A percentile compares a stretch with the other conserved stretches of the same genome.
These are phyloP conservation scores for Candida nitratophila DNA, from an alignment of 805 yeast species.

Conservation along the genomic window DNA sequence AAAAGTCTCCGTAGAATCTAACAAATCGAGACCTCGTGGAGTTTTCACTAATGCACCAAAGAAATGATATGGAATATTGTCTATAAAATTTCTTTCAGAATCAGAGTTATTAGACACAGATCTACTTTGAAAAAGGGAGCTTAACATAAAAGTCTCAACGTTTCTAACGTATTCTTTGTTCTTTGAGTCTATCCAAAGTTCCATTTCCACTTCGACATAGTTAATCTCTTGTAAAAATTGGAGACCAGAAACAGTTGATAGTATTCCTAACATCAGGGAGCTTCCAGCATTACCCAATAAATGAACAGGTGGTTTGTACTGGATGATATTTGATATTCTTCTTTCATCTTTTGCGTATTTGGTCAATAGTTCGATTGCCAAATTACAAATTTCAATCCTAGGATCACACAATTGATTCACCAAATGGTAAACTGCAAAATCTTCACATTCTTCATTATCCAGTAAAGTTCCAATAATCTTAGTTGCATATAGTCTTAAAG, in stretches of 20 bases:
- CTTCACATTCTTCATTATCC: slow-evolving; percentile 25
- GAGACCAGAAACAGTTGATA: slow-evolving; percentile 67
- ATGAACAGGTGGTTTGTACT: slow-evolving; percentile 47
- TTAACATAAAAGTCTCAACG: slow-evolving; percentile 34
- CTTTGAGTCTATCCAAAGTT: slow-evolving; percentile 51
- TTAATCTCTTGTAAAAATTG: slow-evolving; percentile 51
- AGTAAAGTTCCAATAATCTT: slow-evolving; percentile 39
- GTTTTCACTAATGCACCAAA: slow-evolving; percentile 77
- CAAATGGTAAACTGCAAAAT: slow-evolving; percentile 47
- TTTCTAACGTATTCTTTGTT: slow-evolving; percentile 39
- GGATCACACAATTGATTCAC: slow-evolving; percentile 68
- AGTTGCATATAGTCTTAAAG: slow-evolving; percentile 53
- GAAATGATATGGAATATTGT: slow-evolving; percentile 38
- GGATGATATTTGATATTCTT: slow-evolving; percentile 44
- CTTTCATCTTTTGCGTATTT: slow-evolving; percentile 40
- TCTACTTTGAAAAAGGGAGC: slow-evolving; percentile 11
- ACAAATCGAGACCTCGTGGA: slow-evolving; percentile 64
- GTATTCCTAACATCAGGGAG: slow-evolving; percentile 50
- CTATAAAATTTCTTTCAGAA: not conserved
- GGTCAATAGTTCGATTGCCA: slow-evolving; percentile 50
- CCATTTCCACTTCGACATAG: slow-evolving; percentile 59
- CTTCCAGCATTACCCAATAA: slow-evolving; percentile 26
- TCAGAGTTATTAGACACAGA: not conserved
- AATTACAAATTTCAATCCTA: slow-evolving; percentile 43
- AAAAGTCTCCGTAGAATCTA: slow-evolving; percentile 30